A percentile compares a stretch with the other conserved stretches of the same genome.
phyloP scores from a whole-genome alignment of 2,329 filamentous ascomycete genomes.

The Aureobasidium leucospermi region DNA sequence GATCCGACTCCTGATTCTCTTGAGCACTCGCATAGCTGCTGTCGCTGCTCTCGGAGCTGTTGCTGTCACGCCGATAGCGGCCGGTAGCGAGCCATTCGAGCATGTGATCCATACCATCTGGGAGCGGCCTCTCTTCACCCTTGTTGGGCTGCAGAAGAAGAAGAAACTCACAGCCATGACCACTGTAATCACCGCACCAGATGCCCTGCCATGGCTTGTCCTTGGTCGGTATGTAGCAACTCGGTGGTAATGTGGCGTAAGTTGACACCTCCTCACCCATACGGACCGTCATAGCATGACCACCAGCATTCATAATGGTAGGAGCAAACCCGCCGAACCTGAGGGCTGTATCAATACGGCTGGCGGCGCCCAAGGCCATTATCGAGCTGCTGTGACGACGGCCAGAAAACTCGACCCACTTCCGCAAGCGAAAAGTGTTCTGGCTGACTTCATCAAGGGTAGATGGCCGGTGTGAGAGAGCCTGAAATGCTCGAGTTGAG shows the following conservation, averaged over 20 bases:
- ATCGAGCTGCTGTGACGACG: constrained; percentile 25
- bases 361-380: constrained; percentile 21
- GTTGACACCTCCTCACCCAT: constrained; percentile 50
- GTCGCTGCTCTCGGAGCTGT: constrained; percentile 18
- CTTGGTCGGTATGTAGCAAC: constrained; percentile 70
- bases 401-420: constrained; percentile 62
- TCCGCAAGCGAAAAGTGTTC: constrained; percentile 63
- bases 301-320: constrained; percentile 17
- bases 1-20: constrained; percentile 13
- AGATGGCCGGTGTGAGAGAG: constrained; percentile 43
- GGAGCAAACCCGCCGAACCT: constrained; percentile 13
- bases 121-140: constrained; percentile 30
- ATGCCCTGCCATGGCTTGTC: constrained; percentile 82
- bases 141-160: constrained; percentile 68
- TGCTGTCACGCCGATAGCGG: constrained; percentile 17
- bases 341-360: constrained; percentile 19
- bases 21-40: constrained; percentile 16
- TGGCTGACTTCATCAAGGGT: constrained; percentile 56
- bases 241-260: constrained; percentile 66
- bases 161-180: constrained; percentile 83
- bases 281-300: constrained; percentile 27
- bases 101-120: constrained; percentile 28
- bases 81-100: constrained; percentile 24
- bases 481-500: constrained; percentile 37
- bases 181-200: constrained; percentile 85